Evolutionary conservation across 2,329 filamentous ascomycete genomes (phyloP).

Genomic region (Trichoderma sp.): DNA sequence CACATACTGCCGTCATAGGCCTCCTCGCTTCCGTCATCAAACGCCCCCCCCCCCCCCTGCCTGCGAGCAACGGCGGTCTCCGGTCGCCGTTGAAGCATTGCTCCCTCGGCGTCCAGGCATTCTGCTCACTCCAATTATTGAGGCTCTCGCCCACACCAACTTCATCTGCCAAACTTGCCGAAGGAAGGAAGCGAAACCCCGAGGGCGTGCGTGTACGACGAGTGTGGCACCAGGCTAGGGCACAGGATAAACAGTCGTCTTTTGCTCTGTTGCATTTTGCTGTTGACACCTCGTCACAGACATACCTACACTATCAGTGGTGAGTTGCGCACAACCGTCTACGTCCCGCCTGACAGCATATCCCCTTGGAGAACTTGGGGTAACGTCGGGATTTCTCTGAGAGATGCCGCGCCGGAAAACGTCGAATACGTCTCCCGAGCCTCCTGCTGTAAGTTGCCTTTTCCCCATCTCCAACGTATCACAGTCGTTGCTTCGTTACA

Average conservation of each 20-base stretch:
- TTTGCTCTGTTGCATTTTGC: not conserved
- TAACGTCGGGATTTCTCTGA: not conserved
- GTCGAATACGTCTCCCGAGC: constrained; percentile 4
- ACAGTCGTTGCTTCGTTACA: not conserved
- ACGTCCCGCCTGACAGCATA: not conserved
- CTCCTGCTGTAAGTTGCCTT: constrained; percentile 22
- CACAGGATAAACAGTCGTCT: not conserved
- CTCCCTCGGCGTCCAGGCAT: not conserved
- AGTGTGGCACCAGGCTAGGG: constrained; percentile 11
- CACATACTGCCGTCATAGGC: not conserved
- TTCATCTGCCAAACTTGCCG: not conserved
- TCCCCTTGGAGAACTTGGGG: not conserved
- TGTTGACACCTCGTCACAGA: not conserved
- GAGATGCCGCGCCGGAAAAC: constrained; percentile 28
- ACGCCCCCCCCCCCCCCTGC: too few relatives aligned
- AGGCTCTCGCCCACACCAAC: not conserved
- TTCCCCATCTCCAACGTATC: too few relatives aligned
- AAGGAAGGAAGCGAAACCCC: constrained; percentile 1
- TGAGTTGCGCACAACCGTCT: not conserved
- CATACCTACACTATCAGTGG: not conserved
- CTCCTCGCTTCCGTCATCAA: not conserved
- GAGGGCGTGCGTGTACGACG: constrained; percentile 2
- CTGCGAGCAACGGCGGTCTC: not conserved
- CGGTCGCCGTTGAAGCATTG: not conserved
- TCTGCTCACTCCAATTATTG: too few relatives aligned